Base-by-base conservation (phyloP, 2,329 filamentous ascomycete species). In the Phialocephala subalpina region DNA sequence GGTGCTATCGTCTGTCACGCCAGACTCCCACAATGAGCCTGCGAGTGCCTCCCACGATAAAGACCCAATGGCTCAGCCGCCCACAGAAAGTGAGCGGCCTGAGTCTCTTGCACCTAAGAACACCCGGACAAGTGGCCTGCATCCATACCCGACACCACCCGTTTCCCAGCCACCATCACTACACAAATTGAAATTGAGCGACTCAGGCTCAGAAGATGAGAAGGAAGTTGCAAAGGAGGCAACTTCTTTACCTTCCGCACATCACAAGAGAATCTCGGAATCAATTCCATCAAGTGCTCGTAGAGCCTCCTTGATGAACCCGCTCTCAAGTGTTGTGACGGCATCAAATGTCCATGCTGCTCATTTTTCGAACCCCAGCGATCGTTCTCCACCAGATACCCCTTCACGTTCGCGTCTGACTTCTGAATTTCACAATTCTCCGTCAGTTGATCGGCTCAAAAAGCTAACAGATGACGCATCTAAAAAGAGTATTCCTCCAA, bases 401-500 rank as follows among this genome's bases (percentile, higher is more conserved):
- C 82, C 85, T 79, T 81, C 83, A 79, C 80, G 79, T 70, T 79
- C 82, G 66, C 77, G 79, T 74, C 77, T 79, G 76, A 79, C 79
- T 79, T 79, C 80, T 77, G 80, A 79, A 77, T 78, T 79, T 71
- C 76, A 78, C 77, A 77, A 86, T 78, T 90, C 87, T 80, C 85
- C 86, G 78, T 88, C 89, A 77, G 82, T 87, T 84, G 84, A 87
- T 80, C 86, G 87, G 83, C 85, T 91, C 80, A 92, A 88, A 84
- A 91, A 90, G 92, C 94, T 97, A 93, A 97, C 94, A 88, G 86
- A 89, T 86, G 87, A 88, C 85, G 84, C 84, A 80, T 78, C 81
- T 80, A 78, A 88, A 84, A 97, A 97, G 94, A 97, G 93, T 84
- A 96, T 93, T 74, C 92, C 93, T 73, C 90, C 94, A 67, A 94